These are phyloP conservation scores for Saccharomyces eubayanus DNA, from an alignment of 805 yeast genomes.

Conservation along the genomic window DNA sequence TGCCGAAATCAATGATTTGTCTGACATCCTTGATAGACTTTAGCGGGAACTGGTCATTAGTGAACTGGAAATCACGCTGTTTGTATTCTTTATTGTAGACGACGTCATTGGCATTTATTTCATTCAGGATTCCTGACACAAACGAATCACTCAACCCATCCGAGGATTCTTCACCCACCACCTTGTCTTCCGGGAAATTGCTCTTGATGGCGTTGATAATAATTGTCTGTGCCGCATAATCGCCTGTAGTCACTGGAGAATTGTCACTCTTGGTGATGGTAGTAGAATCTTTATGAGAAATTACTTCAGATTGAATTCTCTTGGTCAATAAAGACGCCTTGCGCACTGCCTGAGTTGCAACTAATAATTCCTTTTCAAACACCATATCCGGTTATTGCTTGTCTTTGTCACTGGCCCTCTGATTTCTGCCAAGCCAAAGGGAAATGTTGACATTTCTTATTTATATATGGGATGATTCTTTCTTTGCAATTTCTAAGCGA, in stretches of 20 bases:
- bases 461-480: neutral
- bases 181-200: conserved; percentile 75
- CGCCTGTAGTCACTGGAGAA: conserved; percentile 95
- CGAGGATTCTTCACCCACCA: conserved; percentile 94
- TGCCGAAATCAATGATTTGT: conserved; percentile 69
- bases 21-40: conserved; percentile 42
- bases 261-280: conserved; percentile 77
- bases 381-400: conserved; percentile 16
- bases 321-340: conserved; percentile 75
- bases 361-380: conserved; percentile 57
- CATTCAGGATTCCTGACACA: conserved; percentile 45
- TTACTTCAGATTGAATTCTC: conserved; percentile 48
- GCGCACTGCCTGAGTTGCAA: conserved; percentile 86
- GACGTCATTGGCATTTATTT: conserved; percentile 47
- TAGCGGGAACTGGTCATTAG: conserved; percentile 28
- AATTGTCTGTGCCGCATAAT: conserved; percentile 91
- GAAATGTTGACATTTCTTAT: neutral
- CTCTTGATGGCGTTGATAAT: conserved; percentile 72
- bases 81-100: conserved; percentile 31
- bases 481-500: neutral
- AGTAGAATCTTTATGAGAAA: conserved; percentile 37
- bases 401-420: neutral
- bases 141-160: conserved; percentile 48
- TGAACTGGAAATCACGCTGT: conserved; percentile 16
- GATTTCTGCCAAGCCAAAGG: neutral